A percentile compares a stretch with the other conserved stretches of the same genome.
These are phyloP conservation scores for Didymella lethalis DNA, from an alignment of 2,329 filamentous ascomycete genomes.

Conservation along the genomic window DNA sequence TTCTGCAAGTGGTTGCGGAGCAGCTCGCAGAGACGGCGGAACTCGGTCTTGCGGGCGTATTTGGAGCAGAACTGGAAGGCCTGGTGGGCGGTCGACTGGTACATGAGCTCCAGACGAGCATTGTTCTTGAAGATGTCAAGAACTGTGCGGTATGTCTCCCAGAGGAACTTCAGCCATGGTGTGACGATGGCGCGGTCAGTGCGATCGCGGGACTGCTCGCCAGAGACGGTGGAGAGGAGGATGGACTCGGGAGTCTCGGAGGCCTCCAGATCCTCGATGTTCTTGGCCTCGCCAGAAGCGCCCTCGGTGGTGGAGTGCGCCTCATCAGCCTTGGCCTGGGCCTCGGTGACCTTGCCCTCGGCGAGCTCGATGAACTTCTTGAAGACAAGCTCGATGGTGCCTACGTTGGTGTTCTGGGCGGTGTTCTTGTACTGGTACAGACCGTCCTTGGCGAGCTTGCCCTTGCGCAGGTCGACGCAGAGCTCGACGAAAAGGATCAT, in stretches of 20 bases:
- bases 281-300: slow-evolving; percentile 73
- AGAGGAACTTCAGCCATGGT: slow-evolving; percentile 98
- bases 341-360: slow-evolving; percentile 93
- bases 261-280: slow-evolving; percentile 93
- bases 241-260: slow-evolving; percentile 98
- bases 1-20: slow-evolving; percentile 99
- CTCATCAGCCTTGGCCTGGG: slow-evolving; percentile 94
- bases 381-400: slow-evolving; percentile 90
- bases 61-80: slow-evolving; percentile 99
- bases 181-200: slow-evolving; percentile 98
- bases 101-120: slow-evolving; percentile 94
- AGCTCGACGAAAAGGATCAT: slow-evolving; percentile 98
- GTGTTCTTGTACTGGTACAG: slow-evolving; percentile 99
- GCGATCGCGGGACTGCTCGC: slow-evolving; percentile 95
- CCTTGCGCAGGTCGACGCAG: slow-evolving; percentile 96
- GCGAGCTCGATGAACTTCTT: slow-evolving; percentile 98
- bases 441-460: slow-evolving; percentile 97
- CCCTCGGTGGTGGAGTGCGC: slow-evolving; percentile 83
- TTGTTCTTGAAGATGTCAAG: slow-evolving; percentile 99
- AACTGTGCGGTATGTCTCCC: slow-evolving; percentile 98
- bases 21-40: slow-evolving; percentile 96
- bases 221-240: slow-evolving; percentile 94
- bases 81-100: slow-evolving; percentile 97
- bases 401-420: slow-evolving; percentile 97
- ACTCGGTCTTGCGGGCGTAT: slow-evolving; percentile 98